Conservation (phyloP, 163 green algal genomes). For the Smithsoniella earleae region DNA sequence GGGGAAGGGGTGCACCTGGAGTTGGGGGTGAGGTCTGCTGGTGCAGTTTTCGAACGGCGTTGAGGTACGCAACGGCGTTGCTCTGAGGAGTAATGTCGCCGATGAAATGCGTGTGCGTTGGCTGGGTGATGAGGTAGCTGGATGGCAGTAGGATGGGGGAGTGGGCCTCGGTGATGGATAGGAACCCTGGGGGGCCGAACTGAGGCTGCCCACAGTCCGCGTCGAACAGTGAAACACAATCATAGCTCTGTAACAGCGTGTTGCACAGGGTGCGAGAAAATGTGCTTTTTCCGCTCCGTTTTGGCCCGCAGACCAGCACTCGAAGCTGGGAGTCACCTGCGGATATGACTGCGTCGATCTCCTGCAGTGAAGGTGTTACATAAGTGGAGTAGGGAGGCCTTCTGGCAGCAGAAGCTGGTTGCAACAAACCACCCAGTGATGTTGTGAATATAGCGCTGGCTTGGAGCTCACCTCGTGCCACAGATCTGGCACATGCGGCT, state of each 20-base stretch:
- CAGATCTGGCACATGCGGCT: background rate
- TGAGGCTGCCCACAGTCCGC: constrained; percentile 78
- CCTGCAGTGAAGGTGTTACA: background rate
- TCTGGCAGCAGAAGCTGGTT: background rate
- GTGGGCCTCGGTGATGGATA: constrained; percentile 45
- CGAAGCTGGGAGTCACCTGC: background rate
- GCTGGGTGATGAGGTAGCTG: constrained; percentile 42
- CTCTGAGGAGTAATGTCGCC: constrained; percentile 59
- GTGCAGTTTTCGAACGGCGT: constrained; percentile 46
- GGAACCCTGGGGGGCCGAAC: constrained; percentile 62
- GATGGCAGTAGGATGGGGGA: constrained; percentile 52
- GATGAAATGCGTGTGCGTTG: constrained; percentile 42
- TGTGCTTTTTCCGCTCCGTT: constrained; percentile 69
- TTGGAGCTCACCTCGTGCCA: background rate
- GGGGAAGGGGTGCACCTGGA: no score
- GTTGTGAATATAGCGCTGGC: background rate
- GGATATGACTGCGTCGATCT: background rate
- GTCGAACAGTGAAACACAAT: constrained; percentile 62
- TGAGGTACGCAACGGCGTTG: constrained; percentile 52
- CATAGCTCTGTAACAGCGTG: constrained; percentile 44
- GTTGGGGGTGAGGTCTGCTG: no score
- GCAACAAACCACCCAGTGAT: background rate
- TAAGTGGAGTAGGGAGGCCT: background rate
- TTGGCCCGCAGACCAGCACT: constrained; percentile 45
- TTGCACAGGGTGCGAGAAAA: constrained; percentile 62